Base-by-base conservation (phyloP, 306 rosid species). In the Ochetophila trinervis region DNA sequence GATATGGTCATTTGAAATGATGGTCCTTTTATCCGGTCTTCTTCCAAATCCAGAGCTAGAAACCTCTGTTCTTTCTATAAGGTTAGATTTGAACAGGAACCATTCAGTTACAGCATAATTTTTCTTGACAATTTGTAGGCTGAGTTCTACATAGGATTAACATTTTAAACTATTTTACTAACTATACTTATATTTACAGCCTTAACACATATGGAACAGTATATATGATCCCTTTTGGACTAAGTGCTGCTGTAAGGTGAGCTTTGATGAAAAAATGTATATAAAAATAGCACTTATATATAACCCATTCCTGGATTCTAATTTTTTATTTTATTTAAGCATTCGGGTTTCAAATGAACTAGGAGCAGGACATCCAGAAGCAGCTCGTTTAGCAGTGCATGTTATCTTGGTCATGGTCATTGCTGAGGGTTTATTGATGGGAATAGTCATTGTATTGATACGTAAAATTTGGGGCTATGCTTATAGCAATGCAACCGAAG, bases 211-310 rank as follows among this genome's bases (percentile, higher is more conserved):
- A 12, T 40, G 47, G 42, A 57, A 4, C 45, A 9, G 53, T 68
- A 24, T 68, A 55, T 42, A 68, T 57, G 73, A 45, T 68, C 34
- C 63, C 73, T n/a, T 27, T 16, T 68, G 73, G 65, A 68, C 73
- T 68, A 7, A 57, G 73, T 9, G 21, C 44, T 10, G 73, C 56
- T 27, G 56, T 68, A 14, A 68, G 73, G 73, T 58, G 48, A 53
- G 23, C 12, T 52, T 52, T 17, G 9, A 12, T 3, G 8, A 16
- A 10, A 16, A 16, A 10, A 45, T 16, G 1, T 45, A 10, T 10
- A 10, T 3, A 12, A 8, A 45, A 45, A 45, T 45, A 2, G 13
- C 13, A 45, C 13, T 7, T 42, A 14, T 10, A 6, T 10, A 45
- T 45, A 5, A 10, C 17, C 0, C 17, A 10, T 45, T 45, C 13